phyloP scores from a whole-genome alignment of 257 asterid species.

The Mitragyna speciosa region DNA sequence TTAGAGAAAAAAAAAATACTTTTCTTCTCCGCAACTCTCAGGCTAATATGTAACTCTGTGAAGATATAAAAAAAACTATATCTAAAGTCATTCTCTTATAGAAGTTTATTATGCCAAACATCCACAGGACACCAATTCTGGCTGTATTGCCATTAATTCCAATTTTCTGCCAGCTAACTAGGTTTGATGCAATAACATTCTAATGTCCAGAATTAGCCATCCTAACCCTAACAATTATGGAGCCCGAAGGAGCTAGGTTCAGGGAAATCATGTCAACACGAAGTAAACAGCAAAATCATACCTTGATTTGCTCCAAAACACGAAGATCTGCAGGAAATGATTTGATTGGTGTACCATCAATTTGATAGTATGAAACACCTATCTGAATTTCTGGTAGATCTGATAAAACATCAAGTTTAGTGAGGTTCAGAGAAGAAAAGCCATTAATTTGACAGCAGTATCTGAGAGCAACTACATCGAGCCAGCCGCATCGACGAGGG shows the following conservation, averaged over 20 bases:
- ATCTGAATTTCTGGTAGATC: constrained; percentile 69
- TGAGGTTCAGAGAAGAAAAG: constrained; percentile 87
- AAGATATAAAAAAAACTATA: not conserved
- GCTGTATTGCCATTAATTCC: not conserved
- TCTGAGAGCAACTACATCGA: constrained; percentile 79
- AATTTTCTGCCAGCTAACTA: not conserved
- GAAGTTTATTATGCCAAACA: not conserved
- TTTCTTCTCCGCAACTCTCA: not conserved
- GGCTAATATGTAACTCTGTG: not conserved
- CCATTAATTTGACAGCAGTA: constrained; percentile 90
- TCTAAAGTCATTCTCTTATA: not conserved
- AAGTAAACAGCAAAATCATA: constrained; percentile 22
- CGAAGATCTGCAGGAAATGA: constrained; percentile 85
- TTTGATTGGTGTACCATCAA: constrained; percentile 56
- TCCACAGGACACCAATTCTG: not conserved
- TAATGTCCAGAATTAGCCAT: not conserved
- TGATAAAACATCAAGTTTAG: constrained; percentile 91
- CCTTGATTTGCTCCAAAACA: constrained; percentile 72
- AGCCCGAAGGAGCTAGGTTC: not conserved
- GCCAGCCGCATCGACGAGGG: constrained; percentile 99
- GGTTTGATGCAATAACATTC: not conserved
- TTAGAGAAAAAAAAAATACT: not conserved
- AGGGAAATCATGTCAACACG: not conserved
- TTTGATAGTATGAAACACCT: constrained; percentile 70
- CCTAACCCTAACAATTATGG: not conserved